Conservation (phyloP, 441 rosid species). For the Gossypium schwendimanii region DNA sequence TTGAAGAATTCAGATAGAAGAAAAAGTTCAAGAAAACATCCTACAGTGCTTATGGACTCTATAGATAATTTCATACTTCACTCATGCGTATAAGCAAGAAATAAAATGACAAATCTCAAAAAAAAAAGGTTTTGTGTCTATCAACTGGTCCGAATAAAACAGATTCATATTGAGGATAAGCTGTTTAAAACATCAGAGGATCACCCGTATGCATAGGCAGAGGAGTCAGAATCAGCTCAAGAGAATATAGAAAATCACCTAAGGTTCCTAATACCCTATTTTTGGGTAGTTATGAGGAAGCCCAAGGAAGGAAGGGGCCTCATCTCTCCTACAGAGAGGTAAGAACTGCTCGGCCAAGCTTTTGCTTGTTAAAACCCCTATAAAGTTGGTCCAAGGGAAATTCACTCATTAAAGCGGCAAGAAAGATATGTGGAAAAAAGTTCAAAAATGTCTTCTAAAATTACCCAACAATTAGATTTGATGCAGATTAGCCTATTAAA, state of each 20-base stretch:
- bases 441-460: not conserved
- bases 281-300: not conserved
- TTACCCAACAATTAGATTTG: not conserved
- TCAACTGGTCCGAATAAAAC: not conserved
- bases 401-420: not conserved
- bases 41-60: not conserved
- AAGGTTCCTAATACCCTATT: not conserved
- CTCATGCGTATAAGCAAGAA: not conserved
- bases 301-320: not conserved
- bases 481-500: not conserved
- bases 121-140: not conserved
- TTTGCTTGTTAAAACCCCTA: not conserved
- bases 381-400: not conserved
- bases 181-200: not conserved
- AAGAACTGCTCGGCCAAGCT: not conserved
- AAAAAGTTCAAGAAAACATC: not conserved
- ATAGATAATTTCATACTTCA: not conserved
- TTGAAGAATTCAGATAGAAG: not conserved
- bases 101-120: not conserved
- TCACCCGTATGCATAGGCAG: not conserved
- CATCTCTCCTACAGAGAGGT: not conserved
- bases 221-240: not conserved
- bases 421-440: not conserved
- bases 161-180: not conserved
- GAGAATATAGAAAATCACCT: not conserved